phyloP scores from a whole-genome alignment of 768 basidiomycete species.

The Calvatia gigantea region DNA sequence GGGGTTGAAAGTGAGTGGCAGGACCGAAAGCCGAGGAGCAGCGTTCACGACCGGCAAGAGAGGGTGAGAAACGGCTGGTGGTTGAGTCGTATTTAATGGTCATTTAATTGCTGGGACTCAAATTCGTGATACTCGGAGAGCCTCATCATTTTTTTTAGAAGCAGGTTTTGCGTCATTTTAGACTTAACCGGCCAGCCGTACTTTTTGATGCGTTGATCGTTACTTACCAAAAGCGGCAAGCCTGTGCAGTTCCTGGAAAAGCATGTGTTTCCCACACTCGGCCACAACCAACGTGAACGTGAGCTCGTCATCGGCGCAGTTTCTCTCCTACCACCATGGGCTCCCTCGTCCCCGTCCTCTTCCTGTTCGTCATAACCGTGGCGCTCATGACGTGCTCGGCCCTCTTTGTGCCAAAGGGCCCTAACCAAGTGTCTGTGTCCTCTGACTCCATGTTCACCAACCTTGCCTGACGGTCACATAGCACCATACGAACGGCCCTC shows the following conservation, averaged over 20 bases:
- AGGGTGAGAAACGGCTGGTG: background rate
- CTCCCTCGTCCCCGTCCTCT: slow-evolving; percentile 63
- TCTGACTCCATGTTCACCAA: background rate
- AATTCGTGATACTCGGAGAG: background rate
- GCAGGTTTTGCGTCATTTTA: no score
- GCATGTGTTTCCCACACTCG: background rate
- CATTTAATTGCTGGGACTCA: no score
- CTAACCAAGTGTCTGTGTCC: slow-evolving; percentile 78
- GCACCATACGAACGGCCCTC: slow-evolving; percentile 77
- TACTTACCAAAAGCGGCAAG: no score
- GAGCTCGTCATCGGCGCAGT: background rate
- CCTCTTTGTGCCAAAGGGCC: slow-evolving; percentile 78
- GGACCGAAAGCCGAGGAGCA: background rate
- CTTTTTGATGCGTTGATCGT: no score
- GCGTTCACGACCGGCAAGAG: background rate
- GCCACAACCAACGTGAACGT: background rate
- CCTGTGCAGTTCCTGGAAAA: no score
- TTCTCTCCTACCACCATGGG: slow-evolving; percentile 45
- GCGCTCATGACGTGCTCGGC: slow-evolving; percentile 64
- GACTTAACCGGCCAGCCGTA: no score
- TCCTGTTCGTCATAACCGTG: slow-evolving; percentile 61
- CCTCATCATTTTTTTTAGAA: background rate
- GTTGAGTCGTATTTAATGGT: no score
- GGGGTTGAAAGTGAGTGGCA: background rate
- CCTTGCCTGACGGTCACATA: slow-evolving; percentile 26